phyloP scores from a whole-genome alignment of 169 alveolate species.

The Plasmodium fragile region DNA sequence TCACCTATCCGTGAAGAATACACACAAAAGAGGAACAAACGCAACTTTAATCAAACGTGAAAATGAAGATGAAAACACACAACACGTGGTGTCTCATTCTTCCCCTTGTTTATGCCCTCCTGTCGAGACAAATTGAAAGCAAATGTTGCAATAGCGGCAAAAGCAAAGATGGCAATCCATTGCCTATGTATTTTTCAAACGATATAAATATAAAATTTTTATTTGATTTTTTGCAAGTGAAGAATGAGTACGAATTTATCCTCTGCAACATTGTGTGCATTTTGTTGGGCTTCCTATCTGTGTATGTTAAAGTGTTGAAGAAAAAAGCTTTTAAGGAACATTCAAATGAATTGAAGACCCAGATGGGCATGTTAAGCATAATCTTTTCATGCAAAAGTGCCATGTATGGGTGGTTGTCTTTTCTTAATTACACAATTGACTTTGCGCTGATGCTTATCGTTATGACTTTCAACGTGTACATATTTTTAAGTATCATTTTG shows the following conservation, averaged over 20 bases:
- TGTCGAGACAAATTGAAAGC: neutral
- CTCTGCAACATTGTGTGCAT: constrained; percentile 50
- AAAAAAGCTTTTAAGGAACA: neutral
- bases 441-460: constrained; percentile 60
- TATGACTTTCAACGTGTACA: constrained; percentile 61
- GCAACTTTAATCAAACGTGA: neutral
- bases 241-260: constrained; percentile 19
- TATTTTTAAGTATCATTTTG: constrained; percentile 38
- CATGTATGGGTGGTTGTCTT: constrained; percentile 11
- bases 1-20: neutral
- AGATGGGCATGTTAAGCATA: neutral
- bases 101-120: neutral
- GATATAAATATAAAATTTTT: constrained; percentile 42
- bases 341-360: neutral
- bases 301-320: constrained; percentile 43
- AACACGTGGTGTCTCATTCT: neutral
- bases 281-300: constrained; percentile 37
- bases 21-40: neutral
- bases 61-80: neutral
- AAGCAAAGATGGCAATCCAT: constrained; percentile 16
- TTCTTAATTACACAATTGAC: constrained; percentile 58
- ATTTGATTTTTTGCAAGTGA: constrained; percentile 67
- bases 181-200: constrained; percentile 63
- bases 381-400: neutral
- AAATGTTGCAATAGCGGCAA: constrained; percentile 7